Evolutionary conservation across 768 basidiomycete species (phyloP).

Genomic region (Thelephora ganbajun): DNA sequence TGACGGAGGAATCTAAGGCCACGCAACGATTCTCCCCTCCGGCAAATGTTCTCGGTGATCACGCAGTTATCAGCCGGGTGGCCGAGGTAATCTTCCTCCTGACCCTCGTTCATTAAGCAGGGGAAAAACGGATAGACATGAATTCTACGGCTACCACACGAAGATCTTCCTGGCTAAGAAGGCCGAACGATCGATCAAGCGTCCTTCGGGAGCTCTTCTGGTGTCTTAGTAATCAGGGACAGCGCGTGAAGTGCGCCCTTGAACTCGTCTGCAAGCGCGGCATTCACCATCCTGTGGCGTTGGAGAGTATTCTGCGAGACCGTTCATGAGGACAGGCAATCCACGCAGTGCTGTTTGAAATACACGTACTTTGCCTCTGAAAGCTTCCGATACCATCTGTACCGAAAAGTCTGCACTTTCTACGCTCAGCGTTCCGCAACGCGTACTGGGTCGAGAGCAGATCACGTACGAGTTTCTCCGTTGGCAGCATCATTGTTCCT

Average conservation of each 20-base stretch:
- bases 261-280: slow-evolving; percentile 58
- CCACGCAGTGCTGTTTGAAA: not conserved
- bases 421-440: not conserved
- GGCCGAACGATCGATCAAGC: too few relatives aligned
- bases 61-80: too few relatives aligned
- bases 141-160: too few relatives aligned
- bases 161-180: too few relatives aligned
- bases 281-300: slow-evolving; percentile 70
- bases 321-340: slow-evolving; percentile 2
- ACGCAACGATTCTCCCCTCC: too few relatives aligned
- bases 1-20: too few relatives aligned
- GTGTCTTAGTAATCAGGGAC: slow-evolving; percentile 61
- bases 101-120: too few relatives aligned
- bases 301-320: slow-evolving; percentile 53
- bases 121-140: too few relatives aligned
- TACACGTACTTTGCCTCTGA: slow-evolving; percentile 53
- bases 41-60: too few relatives aligned
- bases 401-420: slow-evolving; percentile 55
- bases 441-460: not conserved
- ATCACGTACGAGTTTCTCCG: slow-evolving; percentile 69
- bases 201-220: slow-evolving; percentile 27
- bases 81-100: too few relatives aligned
- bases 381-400: slow-evolving; percentile 55
- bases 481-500: slow-evolving; percentile 47
- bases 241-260: slow-evolving; percentile 62